A percentile compares a stretch with the other conserved stretches of the same genome.
Conservation (phyloP, 2,329 filamentous ascomycete species). For the Gaeumannomyces tritici region DNA sequence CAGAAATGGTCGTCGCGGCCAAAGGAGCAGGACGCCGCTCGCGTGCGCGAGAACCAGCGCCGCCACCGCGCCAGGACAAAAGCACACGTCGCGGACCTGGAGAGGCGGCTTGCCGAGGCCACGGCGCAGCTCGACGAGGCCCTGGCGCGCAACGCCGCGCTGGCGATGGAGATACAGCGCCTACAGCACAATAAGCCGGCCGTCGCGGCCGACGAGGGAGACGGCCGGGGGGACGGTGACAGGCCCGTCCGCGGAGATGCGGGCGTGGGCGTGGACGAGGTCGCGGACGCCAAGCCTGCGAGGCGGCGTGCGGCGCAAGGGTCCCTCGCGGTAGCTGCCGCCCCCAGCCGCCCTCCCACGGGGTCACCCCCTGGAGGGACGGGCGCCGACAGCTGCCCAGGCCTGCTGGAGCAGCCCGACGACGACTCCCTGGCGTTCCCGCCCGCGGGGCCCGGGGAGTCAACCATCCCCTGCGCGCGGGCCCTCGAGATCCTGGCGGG, state of each 20-base stretch:
- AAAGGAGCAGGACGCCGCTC: conserved; percentile 20
- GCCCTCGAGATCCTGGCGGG: conserved; percentile 16
- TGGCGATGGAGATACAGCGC: conserved; percentile 8
- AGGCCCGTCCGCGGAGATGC: background rate
- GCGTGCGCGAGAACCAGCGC: conserved; percentile 41
- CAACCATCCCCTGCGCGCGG: conserved; percentile 17
- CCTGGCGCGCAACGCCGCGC: conserved; percentile 6
- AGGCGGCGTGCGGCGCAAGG: no score
- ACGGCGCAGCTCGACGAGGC: conserved; percentile 13
- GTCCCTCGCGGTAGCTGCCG: no score
- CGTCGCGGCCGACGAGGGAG: background rate
- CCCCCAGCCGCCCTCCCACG: no score
- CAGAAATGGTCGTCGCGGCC: conserved; percentile 17
- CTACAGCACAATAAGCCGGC: background rate
- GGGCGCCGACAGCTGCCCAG: background rate
- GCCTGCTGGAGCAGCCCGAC: background rate
- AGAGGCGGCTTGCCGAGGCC: conserved; percentile 17
- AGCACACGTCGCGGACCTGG: conserved; percentile 26
- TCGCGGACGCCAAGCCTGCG: background rate
- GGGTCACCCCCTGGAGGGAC: no score
- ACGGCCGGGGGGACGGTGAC: background rate
- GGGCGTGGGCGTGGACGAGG: background rate
- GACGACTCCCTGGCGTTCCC: conserved; percentile 8
- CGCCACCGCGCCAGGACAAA: conserved; percentile 35
- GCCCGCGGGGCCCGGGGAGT: conserved; percentile 11